Percentiles rank a stretch among this genome's conserved stretches.
These are phyloP conservation scores for Linaria vulgaris DNA, from an alignment of 257 asterid genomes.

Conservation along the genomic window DNA sequence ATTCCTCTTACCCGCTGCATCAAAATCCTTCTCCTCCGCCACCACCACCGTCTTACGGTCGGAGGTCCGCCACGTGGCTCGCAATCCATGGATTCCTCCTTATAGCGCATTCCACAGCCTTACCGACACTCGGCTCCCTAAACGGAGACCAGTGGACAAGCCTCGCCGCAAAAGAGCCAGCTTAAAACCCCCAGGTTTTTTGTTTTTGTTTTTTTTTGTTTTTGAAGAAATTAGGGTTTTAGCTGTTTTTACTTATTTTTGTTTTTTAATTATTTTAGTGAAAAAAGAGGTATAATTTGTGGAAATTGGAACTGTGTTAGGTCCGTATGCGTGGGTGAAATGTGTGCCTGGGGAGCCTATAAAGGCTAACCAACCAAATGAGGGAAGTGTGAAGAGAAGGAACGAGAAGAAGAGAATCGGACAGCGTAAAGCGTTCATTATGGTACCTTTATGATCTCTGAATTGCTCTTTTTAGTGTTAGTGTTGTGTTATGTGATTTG, in stretches of 20 bases:
- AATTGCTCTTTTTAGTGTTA: not conserved
- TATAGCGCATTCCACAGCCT: slow-evolving; percentile 63
- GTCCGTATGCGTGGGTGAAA: slow-evolving; percentile 76
- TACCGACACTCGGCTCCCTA: slow-evolving; percentile 65
- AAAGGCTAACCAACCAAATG: slow-evolving; percentile 68
- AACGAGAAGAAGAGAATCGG: slow-evolving; percentile 77
- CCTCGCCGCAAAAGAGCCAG: slow-evolving; percentile 62
- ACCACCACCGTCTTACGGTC: slow-evolving; percentile 33
- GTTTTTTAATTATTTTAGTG: not conserved
- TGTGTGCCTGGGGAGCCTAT: slow-evolving; percentile 68
- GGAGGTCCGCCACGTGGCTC: slow-evolving; percentile 45
- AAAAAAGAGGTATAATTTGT: not conserved
- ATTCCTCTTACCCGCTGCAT: slow-evolving; percentile 35
- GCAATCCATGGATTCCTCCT: slow-evolving; percentile 46
- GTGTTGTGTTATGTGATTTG: not conserved
- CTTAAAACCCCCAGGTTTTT: slow-evolving; percentile 66
- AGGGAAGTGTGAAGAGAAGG: slow-evolving; percentile 82
- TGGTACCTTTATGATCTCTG: slow-evolving; percentile 39
- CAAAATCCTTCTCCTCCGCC: slow-evolving; percentile 29
- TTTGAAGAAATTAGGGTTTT: slow-evolving; percentile 19
- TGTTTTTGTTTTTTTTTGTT: not conserved
- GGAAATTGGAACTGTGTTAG: slow-evolving; percentile 31
- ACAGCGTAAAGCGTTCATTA: slow-evolving; percentile 56
- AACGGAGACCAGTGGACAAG: slow-evolving; percentile 62
- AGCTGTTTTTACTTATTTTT: not conserved